phyloP scores from a whole-genome alignment of 805 yeast genomes.

The Candida verbasci region DNA sequence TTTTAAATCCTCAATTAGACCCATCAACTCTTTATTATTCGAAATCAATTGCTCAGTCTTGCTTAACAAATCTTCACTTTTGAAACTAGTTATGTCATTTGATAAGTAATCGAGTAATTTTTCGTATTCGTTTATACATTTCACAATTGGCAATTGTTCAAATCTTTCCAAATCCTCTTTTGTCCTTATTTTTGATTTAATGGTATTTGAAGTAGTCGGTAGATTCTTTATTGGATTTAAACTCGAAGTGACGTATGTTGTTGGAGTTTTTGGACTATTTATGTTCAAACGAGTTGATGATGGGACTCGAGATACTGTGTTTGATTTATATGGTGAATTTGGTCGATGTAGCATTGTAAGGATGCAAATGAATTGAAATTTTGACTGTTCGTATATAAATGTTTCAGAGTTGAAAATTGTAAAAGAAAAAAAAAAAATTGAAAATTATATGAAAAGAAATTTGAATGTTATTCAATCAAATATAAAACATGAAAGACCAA shows the following conservation, averaged over 20 bases:
- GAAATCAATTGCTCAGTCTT: slow-evolving; percentile 23
- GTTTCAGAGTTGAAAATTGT: no score
- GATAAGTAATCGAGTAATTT: slow-evolving; percentile 22
- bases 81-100: slow-evolving; percentile 27
- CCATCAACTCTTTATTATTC: slow-evolving; percentile 20
- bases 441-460: no score
- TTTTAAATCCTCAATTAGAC: slow-evolving; percentile 22
- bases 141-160: slow-evolving; percentile 30
- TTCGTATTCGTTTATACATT: slow-evolving; percentile 29
- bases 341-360: slow-evolving; percentile 24
- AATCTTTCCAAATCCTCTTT: slow-evolving; percentile 23
- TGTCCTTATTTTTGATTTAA: slow-evolving; percentile 14
- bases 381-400: no score
- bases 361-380: no score
- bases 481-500: no score
- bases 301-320: slow-evolving; percentile 33
- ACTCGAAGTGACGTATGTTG: slow-evolving; percentile 34
- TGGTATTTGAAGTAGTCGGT: slow-evolving; percentile 17
- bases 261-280: slow-evolving; percentile 20
- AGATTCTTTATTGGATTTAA: slow-evolving; percentile 33
- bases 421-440: no score
- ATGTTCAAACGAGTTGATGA: slow-evolving; percentile 27
- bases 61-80: slow-evolving; percentile 23
- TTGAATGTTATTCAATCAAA: no score
- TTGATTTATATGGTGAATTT: slow-evolving; percentile 25